Evolutionary conservation across 2,329 filamentous ascomycete species (phyloP), one percentile per base, ranked within the genome.

Genomic region (Magnaporthiopsis rhizophila): DNA sequence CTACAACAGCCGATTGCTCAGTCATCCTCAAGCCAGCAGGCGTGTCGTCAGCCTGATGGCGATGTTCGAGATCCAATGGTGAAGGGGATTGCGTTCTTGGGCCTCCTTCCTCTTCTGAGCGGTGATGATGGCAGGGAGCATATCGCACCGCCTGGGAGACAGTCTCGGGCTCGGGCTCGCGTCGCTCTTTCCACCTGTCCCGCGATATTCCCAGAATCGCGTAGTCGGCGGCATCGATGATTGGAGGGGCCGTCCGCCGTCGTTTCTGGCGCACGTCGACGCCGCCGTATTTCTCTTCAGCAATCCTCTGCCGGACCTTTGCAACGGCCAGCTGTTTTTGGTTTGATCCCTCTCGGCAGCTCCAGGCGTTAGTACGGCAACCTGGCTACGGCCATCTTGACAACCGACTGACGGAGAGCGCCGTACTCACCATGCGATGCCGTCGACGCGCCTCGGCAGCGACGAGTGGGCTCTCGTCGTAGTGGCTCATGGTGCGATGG

Each of bases 211-310:
- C 60, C 1, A 62, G 36, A 8, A 62, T 62, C 6, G 38, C 60
- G 18, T 56, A 32, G 26, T 62, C 60, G 38, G 32, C 53, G 60
- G 60, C 60, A 15, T 62, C 60, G 11, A 62, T 24, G 38, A 62
- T 62, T 8, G 7, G 26, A 30, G 38, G 36, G 26, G 38, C 38
- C 38, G 53, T 32, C 21, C 26, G 24, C 28, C 38, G 13, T 3
- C 26, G 36, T 56, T 12, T 56, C 34, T 15, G 4, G 34, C 21
- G 15, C 13, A 9, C 38, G 26, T 13, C 36, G 45, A 3, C 21
- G 32, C 18, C 11, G 34, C 53, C 32, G 26, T 26, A n/a, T 32
- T 50, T 53, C 5, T 30, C 38, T 32, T 32, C 60, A 15, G 38
- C 28, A 21, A 62, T 45, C 30, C 60, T 36, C 3, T 36, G 34